Conservation (phyloP, 164 flowering plant species). For the Vitis rotundifolia region DNA sequence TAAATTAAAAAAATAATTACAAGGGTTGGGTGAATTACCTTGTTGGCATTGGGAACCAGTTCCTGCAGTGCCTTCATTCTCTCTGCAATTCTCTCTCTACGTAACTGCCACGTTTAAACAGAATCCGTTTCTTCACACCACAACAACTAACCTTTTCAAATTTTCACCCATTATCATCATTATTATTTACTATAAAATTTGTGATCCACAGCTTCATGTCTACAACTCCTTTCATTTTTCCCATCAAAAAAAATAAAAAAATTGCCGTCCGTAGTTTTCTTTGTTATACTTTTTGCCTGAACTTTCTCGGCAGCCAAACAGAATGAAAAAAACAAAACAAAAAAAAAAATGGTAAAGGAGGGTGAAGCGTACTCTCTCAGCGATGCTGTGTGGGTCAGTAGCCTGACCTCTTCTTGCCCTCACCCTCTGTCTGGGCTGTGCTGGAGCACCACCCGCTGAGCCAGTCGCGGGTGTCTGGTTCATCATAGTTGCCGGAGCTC, state of each 20-base stretch:
- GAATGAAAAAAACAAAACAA: not conserved
- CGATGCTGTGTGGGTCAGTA: constrained; percentile 98
- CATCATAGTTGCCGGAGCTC: constrained; percentile 36
- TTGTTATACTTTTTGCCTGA: not conserved
- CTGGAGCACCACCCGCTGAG: constrained; percentile 39
- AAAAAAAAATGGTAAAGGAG: not conserved
- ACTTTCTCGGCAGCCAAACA: constrained; percentile 11
- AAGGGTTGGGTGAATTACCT: constrained; percentile 44
- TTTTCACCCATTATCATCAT: no score
- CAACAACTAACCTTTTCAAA: no score
- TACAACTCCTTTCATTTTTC: no score
- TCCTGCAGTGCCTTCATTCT: constrained; percentile 97
- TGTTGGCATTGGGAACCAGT: constrained; percentile 96
- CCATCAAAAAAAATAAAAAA: not conserved
- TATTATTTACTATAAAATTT: no score
- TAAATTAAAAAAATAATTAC: not conserved
- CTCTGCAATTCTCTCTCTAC: constrained; percentile 98
- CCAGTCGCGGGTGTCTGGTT: constrained; percentile 44
- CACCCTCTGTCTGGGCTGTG: constrained; percentile 65
- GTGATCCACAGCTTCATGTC: no score
- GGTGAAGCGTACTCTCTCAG: constrained; percentile 71
- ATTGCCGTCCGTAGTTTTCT: no score
- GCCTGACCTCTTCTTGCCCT: constrained; percentile 98
- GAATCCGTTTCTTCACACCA: not conserved
- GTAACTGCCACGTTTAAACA: constrained; percentile 49